Base-by-base conservation (phyloP, 495 filamentous ascomycete genomes). In the Tuber brumale region DNA sequence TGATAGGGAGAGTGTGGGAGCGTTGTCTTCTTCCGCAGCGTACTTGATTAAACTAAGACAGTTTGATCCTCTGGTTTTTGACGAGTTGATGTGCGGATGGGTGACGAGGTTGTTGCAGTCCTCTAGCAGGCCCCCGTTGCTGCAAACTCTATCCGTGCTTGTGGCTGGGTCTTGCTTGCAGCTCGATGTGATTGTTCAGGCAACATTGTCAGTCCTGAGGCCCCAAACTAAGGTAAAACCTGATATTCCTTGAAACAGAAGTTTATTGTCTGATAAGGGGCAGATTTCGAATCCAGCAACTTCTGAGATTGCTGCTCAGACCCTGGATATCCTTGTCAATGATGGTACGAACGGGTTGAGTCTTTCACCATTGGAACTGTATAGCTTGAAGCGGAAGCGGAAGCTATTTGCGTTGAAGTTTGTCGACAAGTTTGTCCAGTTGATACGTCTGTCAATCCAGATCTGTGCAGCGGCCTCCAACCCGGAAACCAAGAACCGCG, bases 51-150 rank as follows among this genome's bases (percentile, higher is more conserved):
- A 83, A 70, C 75, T 83, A 19, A 71, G 81, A 4, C 74, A 79
- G 39, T 76, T 83, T 21, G 74, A 83, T 37, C 35, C 71, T 23
- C 61, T 44, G 35, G 73, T 74, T 51, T 83, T 83, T 73, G 81
- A 83, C 70, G 81, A 77, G 21, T 69, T 83, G 23, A 83, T 79
- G 72, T 37, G 69, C 21, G 70, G 79, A n/a, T 83, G 81, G 81
- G 72, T 83, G 16, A 76, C 78, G 8, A 72, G 77, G 27, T 35
- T 81, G 1, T 79, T 81, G 27, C 75, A 75, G 8, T 76, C 57
- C 18, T 45, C 73, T 21, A 79, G 69, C 27, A 73, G 81, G 9
- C 78, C 81, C 21, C 81, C 81, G 27, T 69, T 83, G 12, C 81
- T 83, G 3, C 71, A 77, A 18, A 82, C 81, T 0, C 71, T 83